Evolutionary conservation across 2,329 filamentous ascomycete species (phyloP).

Genomic region (Neofusicoccum parvum): DNA sequence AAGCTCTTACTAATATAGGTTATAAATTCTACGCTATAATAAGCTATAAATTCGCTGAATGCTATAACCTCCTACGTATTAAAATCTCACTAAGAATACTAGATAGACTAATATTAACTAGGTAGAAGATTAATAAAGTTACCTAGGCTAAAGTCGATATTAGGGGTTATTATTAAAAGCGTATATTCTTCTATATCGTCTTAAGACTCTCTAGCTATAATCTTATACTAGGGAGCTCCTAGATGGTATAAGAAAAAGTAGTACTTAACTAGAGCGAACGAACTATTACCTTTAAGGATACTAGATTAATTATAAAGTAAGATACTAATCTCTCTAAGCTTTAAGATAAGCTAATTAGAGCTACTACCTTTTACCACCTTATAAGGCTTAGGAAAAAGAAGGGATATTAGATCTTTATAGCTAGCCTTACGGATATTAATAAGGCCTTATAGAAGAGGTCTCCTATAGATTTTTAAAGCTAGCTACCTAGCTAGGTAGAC

Average conservation of each 20-base stretch:
- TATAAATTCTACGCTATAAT: background rate
- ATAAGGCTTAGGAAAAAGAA: background rate
- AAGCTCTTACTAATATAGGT: background rate
- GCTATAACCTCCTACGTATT: background rate
- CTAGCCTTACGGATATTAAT: background rate
- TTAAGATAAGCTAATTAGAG: background rate
- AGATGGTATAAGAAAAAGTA: background rate
- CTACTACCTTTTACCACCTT: background rate
- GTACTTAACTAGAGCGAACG: background rate
- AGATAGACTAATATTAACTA: background rate
- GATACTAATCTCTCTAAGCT: background rate
- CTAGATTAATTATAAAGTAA: background rate
- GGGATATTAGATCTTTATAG: background rate
- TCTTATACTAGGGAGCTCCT: background rate
- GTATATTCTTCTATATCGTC: slow-evolving; percentile 2
- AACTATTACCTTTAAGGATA: background rate
- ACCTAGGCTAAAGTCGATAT: background rate
- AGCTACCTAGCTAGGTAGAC: background rate
- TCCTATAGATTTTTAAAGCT: background rate
- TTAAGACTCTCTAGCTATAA: background rate
- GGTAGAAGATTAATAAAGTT: background rate
- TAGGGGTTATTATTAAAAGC: background rate
- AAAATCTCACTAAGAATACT: background rate
- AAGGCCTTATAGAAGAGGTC: background rate
- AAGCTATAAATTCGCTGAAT: background rate